These are phyloP conservation scores for Coemansia sp. DNA, from an alignment of 192 early-diverging fungal species.

Conservation along the genomic window DNA sequence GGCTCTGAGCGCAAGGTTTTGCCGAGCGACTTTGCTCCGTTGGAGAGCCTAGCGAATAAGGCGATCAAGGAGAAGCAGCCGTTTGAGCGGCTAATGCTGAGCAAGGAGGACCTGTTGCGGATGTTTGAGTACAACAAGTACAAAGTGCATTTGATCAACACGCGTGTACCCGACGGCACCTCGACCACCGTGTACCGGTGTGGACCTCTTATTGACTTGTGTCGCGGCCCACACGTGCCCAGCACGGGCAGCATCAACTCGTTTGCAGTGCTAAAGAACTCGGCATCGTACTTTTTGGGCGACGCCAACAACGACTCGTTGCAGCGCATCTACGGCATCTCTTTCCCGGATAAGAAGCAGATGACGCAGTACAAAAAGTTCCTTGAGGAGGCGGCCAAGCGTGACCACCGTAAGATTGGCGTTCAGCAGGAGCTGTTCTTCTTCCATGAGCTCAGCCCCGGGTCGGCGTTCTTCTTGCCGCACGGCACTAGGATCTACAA, in stretches of 20 bases:
- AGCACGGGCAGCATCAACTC: slow-evolving; percentile 93
- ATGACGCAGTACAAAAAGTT: slow-evolving; percentile 96
- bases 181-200: slow-evolving; percentile 98
- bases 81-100: slow-evolving; percentile 87
- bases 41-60: slow-evolving; percentile 86
- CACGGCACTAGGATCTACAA: slow-evolving; percentile 97
- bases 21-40: slow-evolving; percentile 75
- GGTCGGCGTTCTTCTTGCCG: slow-evolving; percentile 94
- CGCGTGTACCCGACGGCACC: slow-evolving; percentile 90
- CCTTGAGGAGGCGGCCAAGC: slow-evolving; percentile 93
- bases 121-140: slow-evolving; percentile 99
- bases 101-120: slow-evolving; percentile 88
- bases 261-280: slow-evolving; percentile 94
- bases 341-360: slow-evolving; percentile 98
- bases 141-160: slow-evolving; percentile 93
- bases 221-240: slow-evolving; percentile 95
- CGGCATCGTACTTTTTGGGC: slow-evolving; percentile 97
- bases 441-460: slow-evolving; percentile 94
- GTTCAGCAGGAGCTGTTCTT: slow-evolving; percentile 99
- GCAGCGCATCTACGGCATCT: slow-evolving; percentile 98
- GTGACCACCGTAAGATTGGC: slow-evolving; percentile 97
- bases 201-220: slow-evolving; percentile 97
- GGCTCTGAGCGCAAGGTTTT: slow-evolving; percentile 61
- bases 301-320: slow-evolving; percentile 97
- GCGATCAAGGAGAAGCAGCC: slow-evolving; percentile 95